Conservation (phyloP, 164 flowering plant genomes). For the Tetrastigma voinierianum region DNA sequence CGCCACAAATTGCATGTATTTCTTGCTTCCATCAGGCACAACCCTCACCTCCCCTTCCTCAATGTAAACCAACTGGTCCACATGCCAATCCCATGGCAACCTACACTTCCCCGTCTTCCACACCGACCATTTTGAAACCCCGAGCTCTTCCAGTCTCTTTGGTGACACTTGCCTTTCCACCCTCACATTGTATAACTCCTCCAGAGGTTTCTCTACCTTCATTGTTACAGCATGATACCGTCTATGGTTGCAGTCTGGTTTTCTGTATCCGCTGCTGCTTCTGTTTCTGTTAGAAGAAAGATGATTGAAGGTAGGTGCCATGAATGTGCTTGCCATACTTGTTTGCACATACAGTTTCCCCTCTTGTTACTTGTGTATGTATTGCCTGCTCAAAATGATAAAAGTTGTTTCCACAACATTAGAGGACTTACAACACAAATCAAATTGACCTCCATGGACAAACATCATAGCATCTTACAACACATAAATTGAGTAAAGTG, state of each 20-base stretch:
- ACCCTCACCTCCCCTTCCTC: constrained; percentile 88
- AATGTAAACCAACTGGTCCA: constrained; percentile 76
- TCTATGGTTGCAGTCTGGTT: background rate
- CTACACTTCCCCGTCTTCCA: constrained; percentile 83
- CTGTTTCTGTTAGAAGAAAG: constrained; percentile 17
- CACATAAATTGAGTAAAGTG: too few relatives aligned
- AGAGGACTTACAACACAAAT: too few relatives aligned
- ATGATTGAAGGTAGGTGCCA: constrained; percentile 19
- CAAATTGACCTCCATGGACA: too few relatives aligned
- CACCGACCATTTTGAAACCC: constrained; percentile 68
- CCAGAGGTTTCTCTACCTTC: constrained; percentile 63
- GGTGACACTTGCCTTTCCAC: constrained; percentile 62
- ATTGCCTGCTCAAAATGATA: constrained; percentile 7
- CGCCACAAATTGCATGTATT: constrained; percentile 59
- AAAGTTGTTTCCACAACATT: background rate
- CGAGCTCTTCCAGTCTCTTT: constrained; percentile 61
- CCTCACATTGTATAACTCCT: constrained; percentile 64
- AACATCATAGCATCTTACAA: too few relatives aligned
- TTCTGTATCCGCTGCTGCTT: constrained; percentile 9
- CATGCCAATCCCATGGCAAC: constrained; percentile 93
- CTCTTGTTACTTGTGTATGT: background rate
- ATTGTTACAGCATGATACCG: constrained; percentile 26
- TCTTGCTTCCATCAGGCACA: constrained; percentile 74
- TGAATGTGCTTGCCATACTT: constrained; percentile 22
- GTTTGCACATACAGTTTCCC: background rate